A percentile compares a stretch with the other conserved stretches of the same genome.
phyloP scores from a whole-genome alignment of 345 rosid genomes.

The Reutealis trisperma region DNA sequence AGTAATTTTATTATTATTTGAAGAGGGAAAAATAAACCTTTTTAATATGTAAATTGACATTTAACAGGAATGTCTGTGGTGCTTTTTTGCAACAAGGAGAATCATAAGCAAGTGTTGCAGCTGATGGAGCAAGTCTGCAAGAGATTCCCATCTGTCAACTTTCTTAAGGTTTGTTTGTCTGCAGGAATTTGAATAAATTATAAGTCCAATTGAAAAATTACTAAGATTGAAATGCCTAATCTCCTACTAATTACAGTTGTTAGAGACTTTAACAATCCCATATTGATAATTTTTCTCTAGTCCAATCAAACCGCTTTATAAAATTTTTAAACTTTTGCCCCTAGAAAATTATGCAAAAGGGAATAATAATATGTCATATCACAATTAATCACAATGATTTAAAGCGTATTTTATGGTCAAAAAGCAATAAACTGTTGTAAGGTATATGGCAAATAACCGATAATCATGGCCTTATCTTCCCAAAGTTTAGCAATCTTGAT shows the following conservation, averaged over 20 bases:
- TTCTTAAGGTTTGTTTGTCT: slow-evolving; percentile 44
- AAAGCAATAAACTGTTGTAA: not conserved
- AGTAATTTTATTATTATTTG: too few species aligned
- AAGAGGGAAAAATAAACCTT: not conserved
- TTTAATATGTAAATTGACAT: not conserved
- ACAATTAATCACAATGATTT: not conserved
- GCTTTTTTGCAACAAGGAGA: slow-evolving; percentile 42
- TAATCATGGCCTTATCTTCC: slow-evolving; percentile 3
- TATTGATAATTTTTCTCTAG: not conserved
- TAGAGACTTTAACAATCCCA: not conserved
- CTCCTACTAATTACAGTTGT: not conserved
- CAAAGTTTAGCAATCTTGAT: not conserved
- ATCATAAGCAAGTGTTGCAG: slow-evolving; percentile 39
- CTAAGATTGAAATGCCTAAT: not conserved
- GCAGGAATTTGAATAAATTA: not conserved
- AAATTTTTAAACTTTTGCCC: not conserved
- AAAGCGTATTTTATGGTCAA: not conserved
- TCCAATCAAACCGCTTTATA: not conserved
- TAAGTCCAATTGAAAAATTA: not conserved
- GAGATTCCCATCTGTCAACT: slow-evolving; percentile 55
- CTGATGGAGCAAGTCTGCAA: slow-evolving; percentile 51
- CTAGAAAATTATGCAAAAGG: not conserved
- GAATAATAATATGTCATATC: not conserved
- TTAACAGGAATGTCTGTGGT: slow-evolving; percentile 52
- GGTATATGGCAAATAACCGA: not conserved